These are phyloP conservation scores for Lentinula detonsa DNA, from an alignment of 768 basidiomycete species.

Conservation along the genomic window DNA sequence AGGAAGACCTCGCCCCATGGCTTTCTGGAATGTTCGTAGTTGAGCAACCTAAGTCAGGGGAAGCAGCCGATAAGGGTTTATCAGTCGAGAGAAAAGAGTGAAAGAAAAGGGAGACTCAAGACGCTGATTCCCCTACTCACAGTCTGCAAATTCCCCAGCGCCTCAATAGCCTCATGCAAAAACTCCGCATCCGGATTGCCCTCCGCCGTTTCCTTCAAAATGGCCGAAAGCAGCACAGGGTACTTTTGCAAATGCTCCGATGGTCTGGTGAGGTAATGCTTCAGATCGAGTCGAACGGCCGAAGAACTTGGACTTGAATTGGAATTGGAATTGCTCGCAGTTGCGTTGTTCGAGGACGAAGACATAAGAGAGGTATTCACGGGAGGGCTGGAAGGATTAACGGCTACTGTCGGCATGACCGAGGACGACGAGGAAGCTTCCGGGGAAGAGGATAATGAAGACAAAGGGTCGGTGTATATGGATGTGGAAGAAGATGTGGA, in stretches of 20 bases:
- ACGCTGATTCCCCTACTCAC: not conserved
- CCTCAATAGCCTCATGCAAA: constrained; percentile 74
- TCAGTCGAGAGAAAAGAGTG: too few species aligned
- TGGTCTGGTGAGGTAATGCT: constrained; percentile 74
- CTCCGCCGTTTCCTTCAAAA: constrained; percentile 73
- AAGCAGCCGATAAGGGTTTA: too few species aligned
- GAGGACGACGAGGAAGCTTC: not conserved
- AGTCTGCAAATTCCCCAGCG: constrained; percentile 72
- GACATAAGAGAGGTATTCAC: not conserved
- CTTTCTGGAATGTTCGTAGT: constrained; percentile 83
- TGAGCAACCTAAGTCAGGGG: constrained; percentile 36
- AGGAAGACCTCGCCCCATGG: constrained; percentile 77
- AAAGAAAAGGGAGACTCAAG: too few species aligned
- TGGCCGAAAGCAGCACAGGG: constrained; percentile 79
- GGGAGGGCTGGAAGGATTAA: not conserved
- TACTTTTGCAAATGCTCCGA: constrained; percentile 81
- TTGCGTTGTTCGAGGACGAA: not conserved
- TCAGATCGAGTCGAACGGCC: constrained; percentile 49
- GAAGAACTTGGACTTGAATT: not conserved
- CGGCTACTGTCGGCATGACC: not conserved
- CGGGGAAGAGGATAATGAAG: not conserved
- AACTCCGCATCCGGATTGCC: constrained; percentile 77
- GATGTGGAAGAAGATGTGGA: not conserved
- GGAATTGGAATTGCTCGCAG: not conserved
- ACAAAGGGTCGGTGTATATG: not conserved